Base-by-base conservation (phyloP, 139 green algal species). In the Spirogloea muscicola region DNA sequence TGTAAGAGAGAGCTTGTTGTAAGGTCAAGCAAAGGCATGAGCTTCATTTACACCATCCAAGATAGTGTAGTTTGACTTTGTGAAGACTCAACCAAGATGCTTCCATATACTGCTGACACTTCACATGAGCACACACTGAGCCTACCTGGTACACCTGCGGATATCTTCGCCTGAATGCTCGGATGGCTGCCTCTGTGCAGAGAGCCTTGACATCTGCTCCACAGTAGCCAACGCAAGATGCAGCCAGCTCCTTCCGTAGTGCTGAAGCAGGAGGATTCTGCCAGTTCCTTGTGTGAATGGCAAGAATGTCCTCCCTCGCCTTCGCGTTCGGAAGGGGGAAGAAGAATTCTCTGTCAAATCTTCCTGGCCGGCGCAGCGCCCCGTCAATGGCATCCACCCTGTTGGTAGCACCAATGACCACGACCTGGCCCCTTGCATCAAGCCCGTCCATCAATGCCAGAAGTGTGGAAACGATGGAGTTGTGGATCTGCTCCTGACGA, bases 401-500 rank as follows among this genome's bases (percentile, higher is more conserved):
- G 69, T 94, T 94, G 25, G 89, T 94, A 31, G 89, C 89, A 4
- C 88, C 88, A 10, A 92, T 85, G 0, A 92, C 82, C 1, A 92
- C 88, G 44, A 91, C 87, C 48, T 89, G 73, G 2, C 93, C 93
- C 2, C 93, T 76, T 27, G 84, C 77, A 73, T 96, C 91, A 67
- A 97, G 84, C 0, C 93, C 93, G 73, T 97, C 93, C 93, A 97
- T 97, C 7, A 97, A 85, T 4, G 93, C 93, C 64, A 97, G 85
- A 69, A 97, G 87, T 0, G 93, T 97, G 34, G 86, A 91, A 37
- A 97, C 93, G 27, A 97, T 96, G 58, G 86, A 94, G 88, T 97
- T 97, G 88, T 97, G 91, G 60, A 97, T 91, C 85, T 97, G 93
- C 69, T 97, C 93, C 83, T 95, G 89, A 79, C 88, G 90, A 84